Evolutionary conservation across 208 protist genomes (phyloP), one percentile per base, ranked within the genome.

Genomic region (Acanthamoeba polyphaga): DNA sequence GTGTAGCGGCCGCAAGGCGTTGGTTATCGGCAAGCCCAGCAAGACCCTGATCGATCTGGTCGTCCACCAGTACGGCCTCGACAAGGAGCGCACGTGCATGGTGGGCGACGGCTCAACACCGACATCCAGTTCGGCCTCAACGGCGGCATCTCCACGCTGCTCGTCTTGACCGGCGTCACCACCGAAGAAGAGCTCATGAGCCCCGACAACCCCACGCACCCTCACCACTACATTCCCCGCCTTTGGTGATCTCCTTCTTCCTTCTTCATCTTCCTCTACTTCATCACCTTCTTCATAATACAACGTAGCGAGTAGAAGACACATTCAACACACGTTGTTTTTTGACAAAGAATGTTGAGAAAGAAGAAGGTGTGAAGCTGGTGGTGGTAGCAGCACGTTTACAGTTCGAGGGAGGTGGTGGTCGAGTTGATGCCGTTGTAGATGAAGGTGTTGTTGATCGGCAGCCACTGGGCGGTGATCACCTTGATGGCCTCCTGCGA

Each of bases 401-500:
- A 94, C 51, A 94, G 27, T 66, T 76, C 90, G 46, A 94, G 46
- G 10, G 51, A 76, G 19, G 90, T 94, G 19, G 90, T 96, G 53
- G 80, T 96, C 9, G 72, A 82, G 88, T 90, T 96, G 72, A 98
- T 97, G 58, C 99, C 99, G 95, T 99, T 98, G 96, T 98, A 99
- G 22, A 99, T 92, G 32, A 99, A 96, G 15, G 98, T 98, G 80
- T 98, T 97, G 32, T 98, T 96, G 34, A 98, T 95, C 24, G 99
- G 99, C 8, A 99, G 96, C 32, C 98, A 98, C 70, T 99, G 98
- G 38, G 96, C 96, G 66, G 99, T 99, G 29, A 99, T 68, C 6
- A 99, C 87, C 97, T 99, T 99, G 93, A 99, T 98, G 27, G 97
- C 94, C 96, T 99, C 99, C 96, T 99, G 99, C 32, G 98, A 98